Percentiles rank a stretch among this genome's conserved stretches.
Conservation (phyloP, 768 basidiomycete species). For the Russula sp. region DNA sequence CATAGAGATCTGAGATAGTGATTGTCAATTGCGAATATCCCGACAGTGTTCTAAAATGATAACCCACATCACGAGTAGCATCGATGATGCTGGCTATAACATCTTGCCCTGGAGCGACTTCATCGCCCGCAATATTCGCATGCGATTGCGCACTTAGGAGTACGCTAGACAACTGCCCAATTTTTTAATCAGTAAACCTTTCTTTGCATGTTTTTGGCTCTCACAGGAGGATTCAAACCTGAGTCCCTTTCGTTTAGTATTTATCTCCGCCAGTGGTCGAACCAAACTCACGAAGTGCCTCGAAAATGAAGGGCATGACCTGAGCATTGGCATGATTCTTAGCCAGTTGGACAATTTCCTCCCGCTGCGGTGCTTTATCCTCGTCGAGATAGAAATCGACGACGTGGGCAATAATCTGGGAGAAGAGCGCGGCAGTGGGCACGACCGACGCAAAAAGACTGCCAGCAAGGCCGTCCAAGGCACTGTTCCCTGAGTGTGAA, state of each 20-base stretch:
- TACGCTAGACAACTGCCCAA: constrained; percentile 13
- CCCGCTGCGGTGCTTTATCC: background rate
- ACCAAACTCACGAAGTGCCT: constrained; percentile 18
- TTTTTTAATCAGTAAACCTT: background rate
- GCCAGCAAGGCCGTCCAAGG: constrained; percentile 35
- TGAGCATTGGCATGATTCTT: background rate
- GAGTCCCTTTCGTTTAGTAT: background rate
- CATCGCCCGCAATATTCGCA: constrained; percentile 10
- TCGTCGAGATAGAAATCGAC: constrained; percentile 51
- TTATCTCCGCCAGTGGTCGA: background rate
- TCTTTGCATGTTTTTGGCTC: background rate
- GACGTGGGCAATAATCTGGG: constrained; percentile 46
- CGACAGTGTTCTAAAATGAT: no score
- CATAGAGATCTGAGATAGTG: background rate
- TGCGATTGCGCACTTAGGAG: constrained; percentile 1
- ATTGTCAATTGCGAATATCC: background rate
- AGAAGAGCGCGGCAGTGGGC: constrained; percentile 49
- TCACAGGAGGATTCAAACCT: constrained; percentile 21
- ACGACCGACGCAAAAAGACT: constrained; percentile 47
- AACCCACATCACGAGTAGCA: constrained; percentile 20
- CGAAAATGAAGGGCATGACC: constrained; percentile 18
- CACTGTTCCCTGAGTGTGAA: constrained; percentile 20
- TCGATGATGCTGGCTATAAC: constrained; percentile 20
- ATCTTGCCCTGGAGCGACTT: constrained; percentile 12
- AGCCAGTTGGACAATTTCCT: background rate